Evolutionary conservation across 257 asterid species (phyloP), one percentile per base, ranked within the genome.

Genomic region (Salvia splendens): DNA sequence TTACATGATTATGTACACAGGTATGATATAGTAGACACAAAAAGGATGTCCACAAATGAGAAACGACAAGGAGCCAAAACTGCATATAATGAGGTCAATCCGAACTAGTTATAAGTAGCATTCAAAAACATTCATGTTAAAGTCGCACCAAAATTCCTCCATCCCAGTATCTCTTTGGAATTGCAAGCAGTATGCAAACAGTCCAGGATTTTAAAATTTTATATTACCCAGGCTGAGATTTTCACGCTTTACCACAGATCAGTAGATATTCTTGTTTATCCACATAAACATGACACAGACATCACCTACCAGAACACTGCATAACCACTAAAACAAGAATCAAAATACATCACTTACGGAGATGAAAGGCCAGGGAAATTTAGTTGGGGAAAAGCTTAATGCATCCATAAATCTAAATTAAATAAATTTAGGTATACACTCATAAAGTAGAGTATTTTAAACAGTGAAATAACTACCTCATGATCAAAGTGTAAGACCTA

Each of bases 1-100:
- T 61, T 61, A 67, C 32, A 64, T 50, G 46, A 32, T 15, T 28
- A 14, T 45, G 28, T 24, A 45, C 42, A 61, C 60, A 6, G 3
- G 20, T 32, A 11, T n/a, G 10, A 68, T 24, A 45, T 40, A 30
- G 59, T 32, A 36, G 17, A 17, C 5, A 12, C 36, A 7, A 33
- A 3, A 5, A 58, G 15, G 3, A 32, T 2, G n/a, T 40, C 28
- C 33, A 12, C 20, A 30, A 41, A 43, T 16, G 12, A 38, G 55
- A 42, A 53, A 41, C 41, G 14, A 56, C 8, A 32, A 43, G 24
- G 17, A 53, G 0, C 56, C 33, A 49, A 53, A 64, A 28, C 11
- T 40, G 16, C 62, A 40, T 41, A 36, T 24, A 14, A 70, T 35
- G 24, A 49, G 61, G 62, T 20, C 24, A 20, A 20, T 20, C 15